phyloP scores from a whole-genome alignment of 1,284 basidiomycete genomes.

The Apiotrichum gracile region DNA sequence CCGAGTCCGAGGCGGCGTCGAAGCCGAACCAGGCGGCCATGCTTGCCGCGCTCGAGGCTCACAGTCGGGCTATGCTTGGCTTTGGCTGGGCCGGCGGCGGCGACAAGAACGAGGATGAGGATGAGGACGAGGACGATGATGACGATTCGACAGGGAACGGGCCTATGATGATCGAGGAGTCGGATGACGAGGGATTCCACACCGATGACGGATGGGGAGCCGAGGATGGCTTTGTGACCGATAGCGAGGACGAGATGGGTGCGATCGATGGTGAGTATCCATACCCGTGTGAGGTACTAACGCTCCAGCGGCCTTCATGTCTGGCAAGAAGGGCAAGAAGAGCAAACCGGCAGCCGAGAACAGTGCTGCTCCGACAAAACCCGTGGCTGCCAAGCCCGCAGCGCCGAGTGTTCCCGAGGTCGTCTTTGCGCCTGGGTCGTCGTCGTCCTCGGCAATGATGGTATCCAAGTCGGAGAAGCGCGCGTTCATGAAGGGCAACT shows the following conservation, averaged over 20 bases:
- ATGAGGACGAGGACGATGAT: constrained; percentile 12
- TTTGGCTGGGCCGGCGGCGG: constrained; percentile 16
- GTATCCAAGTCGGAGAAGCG: constrained; percentile 38
- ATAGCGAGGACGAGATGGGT: constrained; percentile 36
- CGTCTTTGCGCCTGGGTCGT: constrained; percentile 29
- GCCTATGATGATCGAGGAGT: background rate
- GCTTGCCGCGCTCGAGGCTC: constrained; percentile 45
- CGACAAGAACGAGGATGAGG: constrained; percentile 21
- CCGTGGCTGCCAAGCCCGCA: background rate
- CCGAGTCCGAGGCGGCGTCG: constrained; percentile 17
- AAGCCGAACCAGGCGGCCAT: constrained; percentile 29
- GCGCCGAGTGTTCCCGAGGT: constrained; percentile 34
- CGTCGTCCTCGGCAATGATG: background rate
- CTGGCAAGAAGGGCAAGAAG: constrained; percentile 1
- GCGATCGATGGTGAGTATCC: background rate
- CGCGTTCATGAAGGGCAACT: constrained; percentile 43
- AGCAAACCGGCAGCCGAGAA: background rate
- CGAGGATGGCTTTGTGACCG: constrained; percentile 34
- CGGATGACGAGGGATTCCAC: constrained; percentile 22
- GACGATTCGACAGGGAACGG: constrained; percentile 15
- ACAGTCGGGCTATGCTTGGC: constrained; percentile 41
- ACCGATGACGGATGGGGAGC: constrained; percentile 42
- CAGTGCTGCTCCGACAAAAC: background rate
- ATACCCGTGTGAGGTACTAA: background rate
- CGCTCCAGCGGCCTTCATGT: background rate